phyloP scores from a whole-genome alignment of 2,329 filamentous ascomycete genomes.

The Tolypocladium ovalisporum region DNA sequence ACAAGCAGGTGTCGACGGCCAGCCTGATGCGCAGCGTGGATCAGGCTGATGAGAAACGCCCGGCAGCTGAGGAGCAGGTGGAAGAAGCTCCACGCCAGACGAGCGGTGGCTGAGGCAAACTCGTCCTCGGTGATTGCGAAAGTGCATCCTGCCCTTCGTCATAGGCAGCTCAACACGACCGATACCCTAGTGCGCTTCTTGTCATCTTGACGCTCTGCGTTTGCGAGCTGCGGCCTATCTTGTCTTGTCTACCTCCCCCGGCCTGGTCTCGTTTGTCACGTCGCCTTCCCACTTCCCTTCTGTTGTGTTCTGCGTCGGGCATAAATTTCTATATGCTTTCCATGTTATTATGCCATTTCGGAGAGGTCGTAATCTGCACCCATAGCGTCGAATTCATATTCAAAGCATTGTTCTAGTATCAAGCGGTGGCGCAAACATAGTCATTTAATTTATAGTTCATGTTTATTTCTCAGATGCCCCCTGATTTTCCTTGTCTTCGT shows the following conservation, averaged over 20 bases:
- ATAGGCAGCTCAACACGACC: neutral
- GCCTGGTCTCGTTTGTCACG: neutral
- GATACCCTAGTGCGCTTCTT: neutral
- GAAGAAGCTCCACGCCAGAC: neutral
- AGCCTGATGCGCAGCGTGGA: neutral
- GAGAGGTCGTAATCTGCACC: neutral
- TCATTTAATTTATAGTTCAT: too few species aligned
- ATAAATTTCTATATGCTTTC: neutral
- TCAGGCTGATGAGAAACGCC: neutral
- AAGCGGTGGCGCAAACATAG: too few species aligned
- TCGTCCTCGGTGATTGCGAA: too few species aligned
- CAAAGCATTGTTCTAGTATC: too few species aligned
- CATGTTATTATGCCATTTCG: neutral
- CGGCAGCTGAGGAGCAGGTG: neutral
- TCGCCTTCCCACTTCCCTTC: neutral
- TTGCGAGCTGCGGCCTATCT: neutral
- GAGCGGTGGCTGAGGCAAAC: neutral
- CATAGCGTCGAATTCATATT: too few species aligned
- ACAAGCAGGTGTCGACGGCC: neutral
- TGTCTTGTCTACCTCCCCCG: neutral
- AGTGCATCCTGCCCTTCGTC: neutral
- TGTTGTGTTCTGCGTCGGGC: neutral
- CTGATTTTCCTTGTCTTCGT: too few species aligned
- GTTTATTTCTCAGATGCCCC: too few species aligned
- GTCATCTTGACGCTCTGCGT: neutral